Evolutionary conservation across 148 eudicot species (phyloP), one percentile per base, ranked within the genome.

Genomic region (Gaultheria prostrata): DNA sequence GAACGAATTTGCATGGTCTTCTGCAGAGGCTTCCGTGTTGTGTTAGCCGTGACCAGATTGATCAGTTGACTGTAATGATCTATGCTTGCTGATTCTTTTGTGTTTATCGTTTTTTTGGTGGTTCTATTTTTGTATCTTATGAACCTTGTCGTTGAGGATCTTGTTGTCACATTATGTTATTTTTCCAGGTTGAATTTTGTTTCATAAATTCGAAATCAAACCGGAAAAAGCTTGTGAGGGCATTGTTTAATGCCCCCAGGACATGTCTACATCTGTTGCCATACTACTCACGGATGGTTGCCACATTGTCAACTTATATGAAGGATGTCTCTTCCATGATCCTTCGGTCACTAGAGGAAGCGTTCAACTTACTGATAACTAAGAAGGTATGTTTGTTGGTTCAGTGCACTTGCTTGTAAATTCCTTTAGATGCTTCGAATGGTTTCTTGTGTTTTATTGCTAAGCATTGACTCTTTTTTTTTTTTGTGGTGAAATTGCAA

Each of bases 21-120:
- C 46, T 96, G 83, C 98, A 93, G 89, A 90, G 98, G 84, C 98
- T 96, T 87, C 98, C 98, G 17, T 92, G 93, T 79, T 96, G 94
- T 83, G 98, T 96, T 85, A 94, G 98, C 88, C 98, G 98, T 79
- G 98, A 96, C 86, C 94, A 94, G 74, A 96, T 96, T 79, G 98
- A 96, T 86, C 98, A 96, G 86, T 88, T 96, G 79, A 89, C 95
- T 84, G 98, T 96, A 91, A 86, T 82, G 10, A 59, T 77, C 35
- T 39, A 46, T 81, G 24, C 86, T 82, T 75, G 51, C 49, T 80
- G 53, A 80, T 75, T 45, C 12, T 76, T 78, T 80, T 0, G n/a
- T 53, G 17, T 30, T 15, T 8, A 4, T 79, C 9, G 24, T 56
- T 56, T n/a, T 56, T 20, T 21, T 56, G 61, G 61, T 56, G 61